These are phyloP conservation scores for Galerina sulciceps DNA, from an alignment of 768 basidiomycete species.

Conservation along the genomic window DNA sequence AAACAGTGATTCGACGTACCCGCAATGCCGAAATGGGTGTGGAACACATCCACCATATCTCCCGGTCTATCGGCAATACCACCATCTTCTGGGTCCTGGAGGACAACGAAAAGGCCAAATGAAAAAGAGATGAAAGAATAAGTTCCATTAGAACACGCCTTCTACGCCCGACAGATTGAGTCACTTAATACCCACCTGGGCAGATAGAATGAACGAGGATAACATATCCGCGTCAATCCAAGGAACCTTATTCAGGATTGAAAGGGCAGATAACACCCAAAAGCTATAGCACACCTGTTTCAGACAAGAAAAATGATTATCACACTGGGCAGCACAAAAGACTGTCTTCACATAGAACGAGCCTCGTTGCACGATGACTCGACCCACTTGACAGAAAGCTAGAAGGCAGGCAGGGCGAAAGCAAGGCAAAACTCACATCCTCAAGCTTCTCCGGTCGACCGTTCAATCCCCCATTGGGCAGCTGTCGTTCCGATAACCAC, in stretches of 20 bases:
- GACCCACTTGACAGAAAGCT: background rate
- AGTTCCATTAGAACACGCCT: background rate
- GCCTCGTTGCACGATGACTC: background rate
- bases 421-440: conserved; percentile 63
- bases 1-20: conserved; percentile 43
- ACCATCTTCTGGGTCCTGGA: conserved; percentile 84
- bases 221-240: conserved; percentile 92
- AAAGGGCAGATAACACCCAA: conserved; percentile 90
- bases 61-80: conserved; percentile 95
- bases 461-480: conserved; percentile 92
- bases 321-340: background rate
- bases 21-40: conserved; percentile 91
- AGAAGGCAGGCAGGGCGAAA: background rate
- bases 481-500: conserved; percentile 95
- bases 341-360: background rate
- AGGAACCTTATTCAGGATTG: conserved; percentile 78
- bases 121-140: conserved; percentile 1
- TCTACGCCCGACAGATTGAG: background rate
- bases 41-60: conserved; percentile 96
- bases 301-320: background rate
- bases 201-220: conserved; percentile 80
- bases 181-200: conserved; percentile 61
- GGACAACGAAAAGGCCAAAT: background rate
- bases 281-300: conserved; percentile 94
- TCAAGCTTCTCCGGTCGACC: conserved; percentile 98